These are phyloP conservation scores for Phytophthora quininea DNA, from an alignment of 352 stramenopile genomes.

Conservation along the genomic window DNA sequence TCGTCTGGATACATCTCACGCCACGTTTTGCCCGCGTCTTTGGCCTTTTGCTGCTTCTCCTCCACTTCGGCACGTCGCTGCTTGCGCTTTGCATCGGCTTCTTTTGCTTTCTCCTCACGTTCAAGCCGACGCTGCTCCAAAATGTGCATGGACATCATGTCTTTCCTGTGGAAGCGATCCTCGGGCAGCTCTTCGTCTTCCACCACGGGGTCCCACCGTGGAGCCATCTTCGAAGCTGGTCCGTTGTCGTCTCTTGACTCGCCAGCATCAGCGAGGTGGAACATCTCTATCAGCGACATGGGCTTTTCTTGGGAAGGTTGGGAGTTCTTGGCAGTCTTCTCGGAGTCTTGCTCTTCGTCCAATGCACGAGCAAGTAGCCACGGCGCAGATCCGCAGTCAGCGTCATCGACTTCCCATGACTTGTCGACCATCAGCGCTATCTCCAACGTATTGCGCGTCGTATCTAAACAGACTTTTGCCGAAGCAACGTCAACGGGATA, in stretches of 20 bases:
- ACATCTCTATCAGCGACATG: slow-evolving; percentile 74
- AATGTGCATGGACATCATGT: slow-evolving; percentile 90
- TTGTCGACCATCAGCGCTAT: slow-evolving; percentile 59
- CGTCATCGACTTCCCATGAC: slow-evolving; percentile 39
- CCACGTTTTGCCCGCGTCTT: slow-evolving; percentile 72
- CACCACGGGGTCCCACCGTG: slow-evolving; percentile 63
- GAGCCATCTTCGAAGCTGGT: slow-evolving; percentile 9
- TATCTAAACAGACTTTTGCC: slow-evolving; percentile 45
- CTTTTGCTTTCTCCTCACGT: slow-evolving; percentile 62
- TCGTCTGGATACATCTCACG: slow-evolving; percentile 82
- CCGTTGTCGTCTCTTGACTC: slow-evolving; percentile 9
- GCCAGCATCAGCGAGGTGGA: slow-evolving; percentile 51
- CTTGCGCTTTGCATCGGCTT: slow-evolving; percentile 59
- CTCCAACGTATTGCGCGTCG: slow-evolving; percentile 39
- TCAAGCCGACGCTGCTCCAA: slow-evolving; percentile 72
- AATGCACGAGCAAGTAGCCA: slow-evolving; percentile 72
- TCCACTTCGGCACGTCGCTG: slow-evolving; percentile 51
- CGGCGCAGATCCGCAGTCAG: slow-evolving; percentile 66
- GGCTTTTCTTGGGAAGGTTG: slow-evolving; percentile 24
- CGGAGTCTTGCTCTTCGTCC: slow-evolving; percentile 25
- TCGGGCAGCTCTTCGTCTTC: slow-evolving; percentile 83
- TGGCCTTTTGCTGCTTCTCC: slow-evolving; percentile 56
- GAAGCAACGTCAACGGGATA: slow-evolving; percentile 56
- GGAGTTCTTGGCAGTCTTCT: background rate
- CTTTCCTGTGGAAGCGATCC: slow-evolving; percentile 77